Base-by-base conservation (phyloP, 768 basidiomycete species). In the Lactarius psammicola region DNA sequence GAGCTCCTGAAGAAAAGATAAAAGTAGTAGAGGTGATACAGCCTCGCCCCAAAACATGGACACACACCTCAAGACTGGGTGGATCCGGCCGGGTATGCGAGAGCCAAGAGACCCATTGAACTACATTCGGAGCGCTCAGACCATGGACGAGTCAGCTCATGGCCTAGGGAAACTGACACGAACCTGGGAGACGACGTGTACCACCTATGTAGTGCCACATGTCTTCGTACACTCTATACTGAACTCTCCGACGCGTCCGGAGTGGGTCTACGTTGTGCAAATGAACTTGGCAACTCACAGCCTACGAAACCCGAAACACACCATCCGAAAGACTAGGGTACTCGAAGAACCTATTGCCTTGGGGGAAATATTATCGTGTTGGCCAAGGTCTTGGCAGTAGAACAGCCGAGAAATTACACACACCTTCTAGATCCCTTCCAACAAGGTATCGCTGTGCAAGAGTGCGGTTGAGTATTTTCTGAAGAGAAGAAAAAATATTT, bases 81-180 rank as follows among this genome's bases (percentile, higher is more conserved):
- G 68, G 44, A 56, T 61, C 30, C 30, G 57, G 36, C 30, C 68
- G 60, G 0, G 68, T 70, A 44, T 70, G 69, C 1, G 68, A 56
- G 1, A 70, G 60, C 69, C 69, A 70, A 30, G 69, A 65, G 30
- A 59, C 38, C 69, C 69, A 70, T 7, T 70, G 69, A 8, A 69
- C 64, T 69, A 59, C 38, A 56, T 38, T 36, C 28, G 56, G 53
- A 38, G 36, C 28, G 40, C 36, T 61, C 4, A 54, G 58, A 56
- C 38, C 49, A 60, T 6, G 57, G 46, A 26, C 62, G 56, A 56
- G 62, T 42, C 49, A 56, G 56, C 13, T n/a, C 38, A 40, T 31
- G 23, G 53, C 54, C 40, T 42, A 36, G 11, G 17, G 49, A 38
- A 59, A 8, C 36, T 53, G n/a, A 33, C 40, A 49, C 61, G 53